Evolutionary conservation across 2,329 filamentous ascomycete genomes (phyloP).

Genomic region (Sporothrix sp.): DNA sequence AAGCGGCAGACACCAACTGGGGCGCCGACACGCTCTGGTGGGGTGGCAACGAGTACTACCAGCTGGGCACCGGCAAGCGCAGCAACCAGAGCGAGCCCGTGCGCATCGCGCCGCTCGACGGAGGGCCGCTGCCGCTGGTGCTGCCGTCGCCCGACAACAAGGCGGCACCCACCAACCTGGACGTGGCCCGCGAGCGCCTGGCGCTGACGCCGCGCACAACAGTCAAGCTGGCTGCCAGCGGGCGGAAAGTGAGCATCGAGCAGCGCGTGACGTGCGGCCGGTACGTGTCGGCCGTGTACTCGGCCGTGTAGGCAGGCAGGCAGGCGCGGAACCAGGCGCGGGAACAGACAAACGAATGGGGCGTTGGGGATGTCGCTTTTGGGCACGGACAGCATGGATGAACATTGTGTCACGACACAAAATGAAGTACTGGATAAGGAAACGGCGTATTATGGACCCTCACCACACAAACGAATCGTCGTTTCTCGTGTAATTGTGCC

Average conservation of each 20-base stretch:
- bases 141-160: neutral
- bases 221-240: conserved; percentile 53
- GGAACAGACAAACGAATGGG: too few species aligned
- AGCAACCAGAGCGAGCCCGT: conserved; percentile 67
- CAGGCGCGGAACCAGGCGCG: too few species aligned
- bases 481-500: too few species aligned
- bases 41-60: conserved; percentile 90
- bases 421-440: neutral
- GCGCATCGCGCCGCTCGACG: conserved; percentile 63
- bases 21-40: conserved; percentile 85
- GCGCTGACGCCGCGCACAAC: conserved; percentile 70
- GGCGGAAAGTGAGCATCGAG: conserved; percentile 65
- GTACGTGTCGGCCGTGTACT: conserved; percentile 75
- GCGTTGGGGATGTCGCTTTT: neutral
- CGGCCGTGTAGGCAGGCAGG: conserved; percentile 31
- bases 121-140: neutral
- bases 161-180: conserved; percentile 16
- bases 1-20: conserved; percentile 69
- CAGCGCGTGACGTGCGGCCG: conserved; percentile 83
- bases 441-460: neutral
- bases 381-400: neutral
- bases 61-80: conserved; percentile 83
- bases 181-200: conserved; percentile 54
- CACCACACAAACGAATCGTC: conserved; percentile 1
- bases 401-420: too few species aligned